These are phyloP conservation scores for Endocalyx cinctus DNA, from an alignment of 2,329 filamentous ascomycete genomes.

Conservation along the genomic window DNA sequence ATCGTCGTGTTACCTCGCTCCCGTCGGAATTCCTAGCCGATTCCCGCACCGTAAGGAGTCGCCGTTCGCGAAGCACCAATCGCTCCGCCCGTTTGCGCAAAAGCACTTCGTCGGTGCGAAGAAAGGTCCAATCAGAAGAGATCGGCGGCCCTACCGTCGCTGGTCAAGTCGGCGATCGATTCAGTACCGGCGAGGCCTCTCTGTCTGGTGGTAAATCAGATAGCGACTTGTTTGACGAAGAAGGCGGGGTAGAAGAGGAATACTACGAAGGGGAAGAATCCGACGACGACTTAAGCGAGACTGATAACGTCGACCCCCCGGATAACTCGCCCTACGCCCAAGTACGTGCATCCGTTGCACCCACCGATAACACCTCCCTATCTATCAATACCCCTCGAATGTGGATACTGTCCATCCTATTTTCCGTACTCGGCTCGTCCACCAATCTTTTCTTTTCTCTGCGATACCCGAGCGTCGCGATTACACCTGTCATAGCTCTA, in stretches of 20 bases:
- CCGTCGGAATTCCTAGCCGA: conserved; percentile 16
- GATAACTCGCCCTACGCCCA: conserved; percentile 75
- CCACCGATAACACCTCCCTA: conserved; percentile 69
- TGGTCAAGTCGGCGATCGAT: conserved; percentile 49
- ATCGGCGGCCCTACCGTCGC: conserved; percentile 47
- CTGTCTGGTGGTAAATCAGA: conserved; percentile 38
- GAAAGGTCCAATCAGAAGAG: conserved; percentile 39
- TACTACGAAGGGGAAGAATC: conserved; percentile 29
- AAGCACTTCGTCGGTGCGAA: conserved; percentile 24
- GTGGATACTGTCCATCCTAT: conserved; percentile 77
- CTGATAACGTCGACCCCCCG: conserved; percentile 45
- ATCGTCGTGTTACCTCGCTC: conserved; percentile 17
- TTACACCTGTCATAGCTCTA: conserved; percentile 83
- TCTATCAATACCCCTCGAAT: conserved; percentile 85
- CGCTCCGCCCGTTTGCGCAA: conserved; percentile 16
- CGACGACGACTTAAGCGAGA: conserved; percentile 28
- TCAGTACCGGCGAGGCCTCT: conserved; percentile 45
- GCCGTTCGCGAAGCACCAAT: conserved; percentile 19
- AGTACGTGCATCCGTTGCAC: conserved; percentile 73
- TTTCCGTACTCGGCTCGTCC: conserved; percentile 75
- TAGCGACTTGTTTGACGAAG: conserved; percentile 18
- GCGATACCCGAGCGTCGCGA: conserved; percentile 84
- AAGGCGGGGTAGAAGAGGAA: conserved; percentile 25
- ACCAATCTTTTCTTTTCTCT: conserved; percentile 87
- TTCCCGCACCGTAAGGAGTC: conserved; percentile 17